These are phyloP conservation scores for Cyathus striatus DNA, from an alignment of 768 basidiomycete genomes.

Conservation along the genomic window DNA sequence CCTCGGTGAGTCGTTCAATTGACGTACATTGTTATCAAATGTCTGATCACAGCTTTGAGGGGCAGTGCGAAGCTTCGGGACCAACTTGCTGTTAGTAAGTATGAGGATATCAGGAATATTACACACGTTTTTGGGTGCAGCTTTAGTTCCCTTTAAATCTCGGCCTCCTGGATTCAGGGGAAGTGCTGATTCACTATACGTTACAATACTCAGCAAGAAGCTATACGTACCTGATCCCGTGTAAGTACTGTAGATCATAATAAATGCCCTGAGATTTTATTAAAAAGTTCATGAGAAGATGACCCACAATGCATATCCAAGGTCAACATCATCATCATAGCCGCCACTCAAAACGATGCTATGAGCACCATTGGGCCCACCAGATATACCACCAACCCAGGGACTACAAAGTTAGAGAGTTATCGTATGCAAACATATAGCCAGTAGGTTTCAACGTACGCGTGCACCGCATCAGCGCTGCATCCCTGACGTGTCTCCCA, in stretches of 20 bases:
- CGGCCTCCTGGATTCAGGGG: constrained; percentile 56
- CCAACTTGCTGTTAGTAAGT: neutral
- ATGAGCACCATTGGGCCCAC: constrained; percentile 64
- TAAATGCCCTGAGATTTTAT: neutral
- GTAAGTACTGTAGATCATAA: constrained; percentile 56
- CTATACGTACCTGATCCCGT: constrained; percentile 63
- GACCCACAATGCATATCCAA: constrained; percentile 78
- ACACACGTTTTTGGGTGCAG: constrained; percentile 76
- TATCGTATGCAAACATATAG: neutral
- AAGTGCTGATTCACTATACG: neutral
- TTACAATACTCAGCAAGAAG: neutral
- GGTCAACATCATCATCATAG: constrained; percentile 81
- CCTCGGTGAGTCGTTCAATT: neutral
- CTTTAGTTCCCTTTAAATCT: constrained; percentile 80
- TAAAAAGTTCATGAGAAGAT: neutral
- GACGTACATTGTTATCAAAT: constrained; percentile 58
- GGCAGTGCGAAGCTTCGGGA: constrained; percentile 76
- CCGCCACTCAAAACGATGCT: constrained; percentile 88
- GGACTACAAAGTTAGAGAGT: constrained; percentile 41
- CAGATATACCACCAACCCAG: constrained; percentile 78
- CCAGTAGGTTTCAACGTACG: constrained; percentile 42
- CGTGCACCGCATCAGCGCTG: constrained; percentile 76
- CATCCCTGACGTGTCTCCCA: constrained; percentile 73
- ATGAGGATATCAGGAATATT: neutral
- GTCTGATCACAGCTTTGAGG: constrained; percentile 81